Base-by-base conservation (phyloP, 108 stramenopile genomes). In the Stephanodiscus minutulus region DNA sequence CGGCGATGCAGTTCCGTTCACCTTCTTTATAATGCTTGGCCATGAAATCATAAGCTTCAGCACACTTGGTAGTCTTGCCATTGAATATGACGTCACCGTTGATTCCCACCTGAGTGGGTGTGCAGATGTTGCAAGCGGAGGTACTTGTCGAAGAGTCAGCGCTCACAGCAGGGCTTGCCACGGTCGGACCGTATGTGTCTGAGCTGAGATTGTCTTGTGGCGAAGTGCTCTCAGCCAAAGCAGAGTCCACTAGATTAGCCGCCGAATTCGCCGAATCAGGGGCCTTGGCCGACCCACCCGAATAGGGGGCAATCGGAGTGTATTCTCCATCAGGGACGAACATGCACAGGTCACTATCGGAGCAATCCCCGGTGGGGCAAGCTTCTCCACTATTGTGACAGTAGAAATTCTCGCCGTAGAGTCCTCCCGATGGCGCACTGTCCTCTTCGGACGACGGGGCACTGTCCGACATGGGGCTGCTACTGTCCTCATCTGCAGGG, bases 311-410 rank as follows among this genome's bases (percentile, higher is more conserved):
- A 12, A 79, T 63, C 7, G 70, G 35, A 17, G 71, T 47, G 17
- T 35, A 39, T n/a, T 69, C 68, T 10, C 68, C 36, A 18, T 50
- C 27, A 15, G 66, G 28, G 7, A 72, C 67, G 49, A 67, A 72
- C 62, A 71, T 52, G 43, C 77, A 79, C 2, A 52, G 11, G 39
- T 79, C 77, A 39, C 49, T 43, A 46, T 52, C 50, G 8, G 57
- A 9, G 13, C 70, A 71, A 24, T 39, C 56, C 12, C 77, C 77
- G 49, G 70, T 35, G n/a, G 64, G 64, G 20, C 77, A 78, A 2
- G 65, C 57, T 29, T 50, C 37, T 0, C 68, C 68, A 0, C 52
- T 55, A 43, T 64, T 69, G 68, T 69, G 68, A 53, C 76, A 77
- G 29, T 77, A 59, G 28, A 68, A 77, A 18, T 70, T 66, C 24